phyloP scores from a whole-genome alignment of 192 early-diverging fungal genomes.

The Linnemannia elongata region DNA sequence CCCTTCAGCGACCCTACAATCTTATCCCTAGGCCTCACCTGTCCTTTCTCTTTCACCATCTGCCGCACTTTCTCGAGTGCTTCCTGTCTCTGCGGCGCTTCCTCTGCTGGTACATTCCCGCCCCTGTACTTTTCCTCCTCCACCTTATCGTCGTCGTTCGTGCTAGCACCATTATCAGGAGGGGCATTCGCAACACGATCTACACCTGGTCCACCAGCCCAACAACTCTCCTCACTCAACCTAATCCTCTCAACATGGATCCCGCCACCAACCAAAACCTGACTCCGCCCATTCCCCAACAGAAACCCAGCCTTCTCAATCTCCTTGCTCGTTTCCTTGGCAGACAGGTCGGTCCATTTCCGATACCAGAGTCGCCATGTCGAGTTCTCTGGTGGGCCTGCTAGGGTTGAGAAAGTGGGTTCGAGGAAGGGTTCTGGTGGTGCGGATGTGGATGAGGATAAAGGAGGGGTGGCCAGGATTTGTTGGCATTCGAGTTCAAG shows the following conservation, averaged over 20 bases:
- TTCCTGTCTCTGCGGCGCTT: slow-evolving; percentile 18
- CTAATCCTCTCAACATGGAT: slow-evolving; percentile 42
- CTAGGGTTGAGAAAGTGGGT: not conserved
- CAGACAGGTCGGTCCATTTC: not conserved
- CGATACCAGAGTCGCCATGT: slow-evolving; percentile 45
- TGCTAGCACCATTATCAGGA: not conserved
- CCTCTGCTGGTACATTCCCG: slow-evolving; percentile 25
- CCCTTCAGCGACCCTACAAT: slow-evolving; percentile 32
- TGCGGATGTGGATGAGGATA: not conserved
- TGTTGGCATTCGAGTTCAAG: not conserved
- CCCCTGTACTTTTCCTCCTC: slow-evolving; percentile 24
- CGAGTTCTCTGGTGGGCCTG: slow-evolving; percentile 8
- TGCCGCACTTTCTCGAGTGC: slow-evolving; percentile 8
- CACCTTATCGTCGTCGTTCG: not conserved
- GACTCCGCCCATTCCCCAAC: slow-evolving; percentile 38
- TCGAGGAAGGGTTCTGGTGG: not conserved
- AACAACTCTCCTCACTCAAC: slow-evolving; percentile 31
- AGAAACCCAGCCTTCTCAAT: slow-evolving; percentile 21
- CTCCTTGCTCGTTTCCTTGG: not conserved
- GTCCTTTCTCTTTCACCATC: slow-evolving; percentile 24
- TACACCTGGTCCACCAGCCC: slow-evolving; percentile 46
- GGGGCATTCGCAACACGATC: not conserved
- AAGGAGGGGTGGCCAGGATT: not conserved
- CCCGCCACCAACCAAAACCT: slow-evolving; percentile 29
- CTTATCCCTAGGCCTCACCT: not conserved